phyloP scores from a whole-genome alignment of 306 rosid genomes.

The Trifolium repens region DNA sequence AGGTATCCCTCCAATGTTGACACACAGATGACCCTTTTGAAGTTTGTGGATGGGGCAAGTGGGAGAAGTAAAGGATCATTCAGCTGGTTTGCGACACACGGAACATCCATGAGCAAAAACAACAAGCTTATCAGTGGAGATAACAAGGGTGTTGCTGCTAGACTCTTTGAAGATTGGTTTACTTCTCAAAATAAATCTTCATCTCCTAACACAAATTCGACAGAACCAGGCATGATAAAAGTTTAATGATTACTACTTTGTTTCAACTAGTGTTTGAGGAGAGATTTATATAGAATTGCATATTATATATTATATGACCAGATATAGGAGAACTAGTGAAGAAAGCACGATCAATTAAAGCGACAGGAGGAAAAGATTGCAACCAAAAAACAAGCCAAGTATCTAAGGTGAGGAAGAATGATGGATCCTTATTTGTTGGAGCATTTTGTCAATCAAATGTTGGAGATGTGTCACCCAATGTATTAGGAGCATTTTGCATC shows the following conservation, averaged over 20 bases:
- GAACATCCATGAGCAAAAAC: constrained; percentile 86
- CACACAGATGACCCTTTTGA: constrained; percentile 69
- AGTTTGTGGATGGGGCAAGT: constrained; percentile 62
- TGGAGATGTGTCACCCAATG: constrained; percentile 91
- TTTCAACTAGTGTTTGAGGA: constrained; percentile 1
- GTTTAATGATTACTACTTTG: neutral
- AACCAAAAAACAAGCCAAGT: constrained; percentile 52
- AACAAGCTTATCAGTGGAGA: constrained; percentile 88
- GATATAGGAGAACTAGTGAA: constrained; percentile 46
- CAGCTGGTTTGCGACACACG: constrained; percentile 80
- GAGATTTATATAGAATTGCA: neutral
- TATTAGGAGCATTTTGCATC: constrained; percentile 75
- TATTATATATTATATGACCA: neutral
- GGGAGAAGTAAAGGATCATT: constrained; percentile 67
- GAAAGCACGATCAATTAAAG: constrained; percentile 57
- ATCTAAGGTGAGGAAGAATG: constrained; percentile 72
- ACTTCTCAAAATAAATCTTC: constrained; percentile 36
- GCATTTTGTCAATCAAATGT: constrained; percentile 94
- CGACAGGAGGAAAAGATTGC: constrained; percentile 71
- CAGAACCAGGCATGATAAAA: constrained; percentile 41
- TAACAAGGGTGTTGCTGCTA: constrained; percentile 84
- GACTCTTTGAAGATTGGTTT: constrained; percentile 82
- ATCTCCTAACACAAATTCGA: constrained; percentile 35
- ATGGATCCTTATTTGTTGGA: constrained; percentile 73
- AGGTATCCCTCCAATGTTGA: constrained; percentile 64